phyloP scores from a whole-genome alignment of 2,329 filamentous ascomycete genomes.

The Talaromyces piceae region DNA sequence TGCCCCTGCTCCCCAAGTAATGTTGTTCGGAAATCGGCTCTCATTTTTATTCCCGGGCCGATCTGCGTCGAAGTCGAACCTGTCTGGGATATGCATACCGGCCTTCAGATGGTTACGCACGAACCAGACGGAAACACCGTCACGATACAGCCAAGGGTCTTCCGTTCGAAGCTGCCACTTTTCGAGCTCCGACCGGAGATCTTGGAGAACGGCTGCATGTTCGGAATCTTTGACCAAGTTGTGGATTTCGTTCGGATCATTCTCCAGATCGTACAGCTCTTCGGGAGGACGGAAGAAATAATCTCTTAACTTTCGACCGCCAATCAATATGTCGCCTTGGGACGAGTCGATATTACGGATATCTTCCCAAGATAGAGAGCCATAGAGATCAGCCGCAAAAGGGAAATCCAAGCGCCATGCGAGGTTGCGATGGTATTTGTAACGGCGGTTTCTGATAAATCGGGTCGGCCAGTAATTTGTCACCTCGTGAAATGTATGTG shows the following conservation, averaged over 20 bases:
- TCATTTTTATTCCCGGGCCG: neutral
- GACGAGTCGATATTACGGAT: slow-evolving; percentile 31
- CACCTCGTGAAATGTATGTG: slow-evolving; percentile 47
- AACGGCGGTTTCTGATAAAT: slow-evolving; percentile 34
- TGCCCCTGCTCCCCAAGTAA: slow-evolving; percentile 4
- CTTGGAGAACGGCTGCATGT: slow-evolving; percentile 23
- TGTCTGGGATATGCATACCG: slow-evolving; percentile 15
- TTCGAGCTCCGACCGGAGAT: slow-evolving; percentile 27
- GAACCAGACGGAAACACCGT: slow-evolving; percentile 12
- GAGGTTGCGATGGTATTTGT: slow-evolving; percentile 48
- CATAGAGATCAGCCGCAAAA: slow-evolving; percentile 43
- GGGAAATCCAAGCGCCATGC: slow-evolving; percentile 45
- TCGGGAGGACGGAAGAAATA: slow-evolving; percentile 41
- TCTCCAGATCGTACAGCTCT: slow-evolving; percentile 42
- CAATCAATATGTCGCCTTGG: slow-evolving; percentile 27
- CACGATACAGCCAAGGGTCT: slow-evolving; percentile 29
- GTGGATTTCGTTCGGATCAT: slow-evolving; percentile 40
- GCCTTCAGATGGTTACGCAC: slow-evolving; percentile 2
- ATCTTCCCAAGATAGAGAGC: slow-evolving; percentile 37
- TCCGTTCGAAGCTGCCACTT: slow-evolving; percentile 28
- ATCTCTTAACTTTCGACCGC: slow-evolving; percentile 32
- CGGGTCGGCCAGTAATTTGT: slow-evolving; percentile 47
- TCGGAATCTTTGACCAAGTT: slow-evolving; percentile 35
- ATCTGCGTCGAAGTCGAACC: slow-evolving; percentile 16
- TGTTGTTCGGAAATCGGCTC: neutral